A percentile compares a stretch with the other conserved stretches of the same genome.
Conservation (phyloP, 306 rosid genomes). For the Dalbergia oliveri region DNA sequence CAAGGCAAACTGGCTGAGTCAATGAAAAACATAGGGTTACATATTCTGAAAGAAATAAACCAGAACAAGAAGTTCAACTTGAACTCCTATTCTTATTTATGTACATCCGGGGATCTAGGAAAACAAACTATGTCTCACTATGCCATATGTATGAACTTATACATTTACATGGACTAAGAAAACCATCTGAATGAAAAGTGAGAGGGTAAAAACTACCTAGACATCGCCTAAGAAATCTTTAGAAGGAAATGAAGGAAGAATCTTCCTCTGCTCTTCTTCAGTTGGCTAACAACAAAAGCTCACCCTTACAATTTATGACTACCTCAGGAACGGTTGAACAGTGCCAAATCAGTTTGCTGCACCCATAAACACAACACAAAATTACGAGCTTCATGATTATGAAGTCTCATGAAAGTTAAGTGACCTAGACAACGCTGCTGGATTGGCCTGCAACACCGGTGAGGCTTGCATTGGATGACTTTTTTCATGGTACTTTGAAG, state of each 20-base stretch:
- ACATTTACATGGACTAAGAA: constrained; percentile 44
- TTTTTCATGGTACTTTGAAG: constrained; percentile 56
- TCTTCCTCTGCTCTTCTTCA: constrained; percentile 36
- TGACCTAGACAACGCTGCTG: constrained; percentile 85
- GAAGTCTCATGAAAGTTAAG: constrained; percentile 72
- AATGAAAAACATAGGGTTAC: constrained; percentile 35
- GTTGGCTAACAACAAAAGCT: constrained; percentile 41
- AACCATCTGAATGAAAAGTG: constrained; percentile 39
- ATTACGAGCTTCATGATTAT: constrained; percentile 27
- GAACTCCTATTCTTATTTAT: constrained; percentile 48
- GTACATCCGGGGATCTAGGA: constrained; percentile 35
- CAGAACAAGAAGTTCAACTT: constrained; percentile 43
- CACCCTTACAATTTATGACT: constrained; percentile 26
- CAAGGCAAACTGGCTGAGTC: constrained; percentile 11
- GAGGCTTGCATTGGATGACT: constrained; percentile 51
- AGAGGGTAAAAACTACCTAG: constrained; percentile 37
- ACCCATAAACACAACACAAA: constrained; percentile 28
- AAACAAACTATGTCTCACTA: constrained; percentile 47
- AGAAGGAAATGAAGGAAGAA: constrained; percentile 22
- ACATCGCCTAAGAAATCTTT: constrained; percentile 14
- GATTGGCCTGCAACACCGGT: constrained; percentile 75
- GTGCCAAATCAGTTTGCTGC: constrained; percentile 32
- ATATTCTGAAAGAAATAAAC: constrained; percentile 35
- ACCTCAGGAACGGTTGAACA: constrained; percentile 34
- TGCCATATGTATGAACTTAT: constrained; percentile 37